Conservation (phyloP, 2,329 filamentous ascomycete species). For the Aspergillus luchuensis region DNA sequence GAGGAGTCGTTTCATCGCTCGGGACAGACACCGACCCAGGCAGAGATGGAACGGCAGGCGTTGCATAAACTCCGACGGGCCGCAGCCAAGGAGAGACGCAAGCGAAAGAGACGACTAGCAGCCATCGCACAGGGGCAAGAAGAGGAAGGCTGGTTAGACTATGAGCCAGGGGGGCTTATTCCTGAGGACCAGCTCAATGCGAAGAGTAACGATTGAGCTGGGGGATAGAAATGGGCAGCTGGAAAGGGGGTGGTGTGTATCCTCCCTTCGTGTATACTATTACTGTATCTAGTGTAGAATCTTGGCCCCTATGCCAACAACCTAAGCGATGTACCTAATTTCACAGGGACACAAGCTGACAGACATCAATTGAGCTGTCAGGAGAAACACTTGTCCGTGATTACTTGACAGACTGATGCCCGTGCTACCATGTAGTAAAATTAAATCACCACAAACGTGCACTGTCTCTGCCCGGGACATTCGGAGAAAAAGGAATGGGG, state of each 20-base stretch:
- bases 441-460: neutral
- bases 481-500: neutral
- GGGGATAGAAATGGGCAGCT: neutral
- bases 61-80: conserved; percentile 19
- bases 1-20: neutral
- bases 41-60: conserved; percentile 10
- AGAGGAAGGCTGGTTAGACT: conserved; percentile 28
- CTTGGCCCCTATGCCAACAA: neutral
- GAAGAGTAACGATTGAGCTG: neutral
- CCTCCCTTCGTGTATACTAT: neutral
- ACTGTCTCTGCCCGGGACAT: neutral
- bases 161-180: conserved; percentile 22
- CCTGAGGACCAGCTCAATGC: conserved; percentile 17
- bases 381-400: neutral
- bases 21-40: neutral
- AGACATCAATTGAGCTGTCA: neutral
- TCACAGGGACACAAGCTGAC: neutral
- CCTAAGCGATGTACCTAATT: neutral
- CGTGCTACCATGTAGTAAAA: neutral
- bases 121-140: conserved; percentile 22
- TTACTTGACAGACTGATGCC: neutral
- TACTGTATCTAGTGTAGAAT: neutral
- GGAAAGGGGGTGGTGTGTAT: neutral
- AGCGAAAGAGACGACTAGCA: conserved; percentile 22
- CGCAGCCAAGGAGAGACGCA: conserved; percentile 25